Evolutionary conservation across 306 rosid species (phyloP).

Genomic region (Trifolium dubium): DNA sequence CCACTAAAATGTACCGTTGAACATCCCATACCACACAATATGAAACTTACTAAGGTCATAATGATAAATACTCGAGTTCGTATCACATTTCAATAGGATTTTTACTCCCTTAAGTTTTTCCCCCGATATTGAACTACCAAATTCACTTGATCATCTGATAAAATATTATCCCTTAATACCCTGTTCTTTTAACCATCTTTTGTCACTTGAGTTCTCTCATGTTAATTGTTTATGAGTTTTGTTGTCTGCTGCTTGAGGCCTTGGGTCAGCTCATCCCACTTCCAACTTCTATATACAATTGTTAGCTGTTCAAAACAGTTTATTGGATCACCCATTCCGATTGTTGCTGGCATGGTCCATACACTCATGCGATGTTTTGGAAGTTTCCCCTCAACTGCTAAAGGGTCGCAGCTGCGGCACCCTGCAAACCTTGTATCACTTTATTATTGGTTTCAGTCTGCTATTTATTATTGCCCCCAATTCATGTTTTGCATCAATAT

Average conservation of each 20-base stretch:
- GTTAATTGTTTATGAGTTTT: neutral
- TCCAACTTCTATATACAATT: neutral
- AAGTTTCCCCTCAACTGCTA: neutral
- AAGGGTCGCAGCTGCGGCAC: neutral
- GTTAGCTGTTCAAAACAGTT: neutral
- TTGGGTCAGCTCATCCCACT: neutral
- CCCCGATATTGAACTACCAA: too few species aligned
- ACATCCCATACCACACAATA: neutral
- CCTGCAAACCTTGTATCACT: neutral
- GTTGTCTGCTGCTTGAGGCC: neutral
- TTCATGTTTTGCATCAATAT: neutral
- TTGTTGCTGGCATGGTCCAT: neutral
- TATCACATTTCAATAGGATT: neutral
- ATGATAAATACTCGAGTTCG: neutral
- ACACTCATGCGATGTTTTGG: neutral
- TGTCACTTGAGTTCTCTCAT: neutral
- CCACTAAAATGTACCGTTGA: neutral
- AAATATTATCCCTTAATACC: too few species aligned
- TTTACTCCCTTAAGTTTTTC: too few species aligned
- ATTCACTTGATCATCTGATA: too few species aligned
- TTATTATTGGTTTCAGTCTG: neutral
- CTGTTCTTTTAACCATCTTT: slow-evolving; percentile 13
- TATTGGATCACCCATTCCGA: neutral
- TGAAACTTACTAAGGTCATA: neutral
- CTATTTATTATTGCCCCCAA: neutral